Percentiles rank a stretch among this genome's conserved stretches.
phyloP scores from a whole-genome alignment of 1,284 basidiomycete species.

The Puccinia polysora region DNA sequence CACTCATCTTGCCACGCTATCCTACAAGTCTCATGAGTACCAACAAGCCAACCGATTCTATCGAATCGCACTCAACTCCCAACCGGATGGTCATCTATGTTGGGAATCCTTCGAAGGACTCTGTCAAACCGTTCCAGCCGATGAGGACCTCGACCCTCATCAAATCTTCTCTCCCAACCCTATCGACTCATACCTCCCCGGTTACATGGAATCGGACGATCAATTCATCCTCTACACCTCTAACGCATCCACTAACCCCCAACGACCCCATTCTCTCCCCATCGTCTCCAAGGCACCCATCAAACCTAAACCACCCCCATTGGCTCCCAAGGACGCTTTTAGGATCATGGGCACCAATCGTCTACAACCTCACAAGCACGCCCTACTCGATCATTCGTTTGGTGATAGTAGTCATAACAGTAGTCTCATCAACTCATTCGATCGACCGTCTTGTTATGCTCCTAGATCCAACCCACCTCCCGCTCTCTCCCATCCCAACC shows the following conservation, averaged over 20 bases:
- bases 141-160: slow-evolving; percentile 18
- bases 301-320: slow-evolving; percentile 12
- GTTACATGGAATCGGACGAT: slow-evolving; percentile 38
- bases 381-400: slow-evolving; percentile 32
- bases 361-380: slow-evolving; percentile 18
- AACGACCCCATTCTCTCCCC: not conserved
- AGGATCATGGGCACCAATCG: slow-evolving; percentile 31
- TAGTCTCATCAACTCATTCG: slow-evolving; percentile 31
- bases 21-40: slow-evolving; percentile 42
- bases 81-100: slow-evolving; percentile 42
- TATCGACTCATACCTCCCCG: slow-evolving; percentile 14
- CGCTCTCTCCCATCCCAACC: not conserved
- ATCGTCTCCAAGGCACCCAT: slow-evolving; percentile 28
- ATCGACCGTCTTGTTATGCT: slow-evolving; percentile 22
- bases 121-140: slow-evolving; percentile 24
- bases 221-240: slow-evolving; percentile 21
- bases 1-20: slow-evolving; percentile 19
- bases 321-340: slow-evolving; percentile 34
- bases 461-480: slow-evolving; percentile 14
- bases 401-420: slow-evolving; percentile 37
- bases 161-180: not conserved
- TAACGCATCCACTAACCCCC: not conserved
- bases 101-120: slow-evolving; percentile 44
- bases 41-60: slow-evolving; percentile 34
- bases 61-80: slow-evolving; percentile 21